Evolutionary conservation across 257 asterid genomes (phyloP), one percentile per base, ranked within the genome.

Genomic region (Cinchona pubescens): DNA sequence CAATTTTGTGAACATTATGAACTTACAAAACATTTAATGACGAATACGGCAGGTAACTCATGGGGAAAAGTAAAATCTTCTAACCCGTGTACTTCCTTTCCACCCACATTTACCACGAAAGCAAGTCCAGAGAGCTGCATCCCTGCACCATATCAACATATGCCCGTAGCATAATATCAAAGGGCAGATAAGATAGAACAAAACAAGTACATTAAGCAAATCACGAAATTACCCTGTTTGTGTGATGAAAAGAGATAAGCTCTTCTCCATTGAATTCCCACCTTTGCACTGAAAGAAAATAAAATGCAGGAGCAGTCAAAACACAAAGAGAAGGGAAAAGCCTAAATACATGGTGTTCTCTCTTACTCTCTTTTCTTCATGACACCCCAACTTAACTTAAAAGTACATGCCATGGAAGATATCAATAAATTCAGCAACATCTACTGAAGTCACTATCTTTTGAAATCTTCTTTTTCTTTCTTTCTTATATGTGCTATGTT

Each of bases 81-180:
- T 15, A 19, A 43, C 99, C 72, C 85, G 87, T 12, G 92, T 87
- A 32, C 73, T 29, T 78, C 99, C 99, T 77, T 64, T 87, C 99
- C 97, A 92, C 61, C 96, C 97, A 80, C 99, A 94, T 80, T 83
- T 92, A 78, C 81, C 98, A 73, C 98, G 94, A 85, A 87, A 87
- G 82, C 98, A 94, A 55, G 74, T 90, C 97, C 98, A 94, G 62
- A 61, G 16, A 76, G 99, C 99, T 73, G 85, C 83, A 76, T 79
- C 83, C 23, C 98, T 92, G 86, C 10, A 77, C 84, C 77, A 82
- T 59, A 61, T 67, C 70, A 62, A 79, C 73, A 72, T 15, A 65
- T 65, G 72, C 88, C 73, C 82, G 58, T 60, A 72, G 51, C 55
- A 59, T 79, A 75, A 64, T 67, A 55, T 34, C 46, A 53, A 62